Conservation (phyloP, 179 eudicot genomes). For the Silene noctiflora region DNA sequence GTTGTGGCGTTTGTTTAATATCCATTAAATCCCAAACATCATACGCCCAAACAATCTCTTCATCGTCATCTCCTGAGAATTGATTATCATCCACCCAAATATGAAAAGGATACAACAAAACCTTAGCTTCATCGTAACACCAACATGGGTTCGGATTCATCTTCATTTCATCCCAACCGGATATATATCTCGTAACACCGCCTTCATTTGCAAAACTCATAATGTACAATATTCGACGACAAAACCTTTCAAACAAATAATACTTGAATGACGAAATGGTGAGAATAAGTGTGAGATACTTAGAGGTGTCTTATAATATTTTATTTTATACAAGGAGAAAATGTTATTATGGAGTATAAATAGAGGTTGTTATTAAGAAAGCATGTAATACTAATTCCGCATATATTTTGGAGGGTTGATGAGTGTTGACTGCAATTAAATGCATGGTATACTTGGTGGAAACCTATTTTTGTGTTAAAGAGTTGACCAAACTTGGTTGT, state of each 20-base stretch:
- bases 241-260: neutral
- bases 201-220: constrained; percentile 18
- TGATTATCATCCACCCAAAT: neutral
- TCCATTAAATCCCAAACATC: constrained; percentile 43
- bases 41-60: constrained; percentile 38
- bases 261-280: neutral
- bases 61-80: constrained; percentile 11
- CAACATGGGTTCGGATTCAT: constrained; percentile 18
- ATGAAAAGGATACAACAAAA: constrained; percentile 27
- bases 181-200: neutral
- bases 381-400: neutral
- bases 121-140: constrained; percentile 22
- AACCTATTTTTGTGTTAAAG: constrained; percentile 10
- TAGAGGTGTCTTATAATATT: neutral
- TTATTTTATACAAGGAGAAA: neutral
- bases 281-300: neutral
- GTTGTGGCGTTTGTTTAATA: constrained; percentile 23
- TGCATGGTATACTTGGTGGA: constrained; percentile 1
- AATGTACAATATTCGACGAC: neutral
- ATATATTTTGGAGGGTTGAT: neutral
- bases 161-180: constrained; percentile 24
- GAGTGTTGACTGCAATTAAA: neutral
- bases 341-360: neutral
- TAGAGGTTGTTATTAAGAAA: neutral
- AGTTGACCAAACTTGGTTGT: neutral